Evolutionary conservation across 83 land plant genomes (phyloP).

Genomic region (Isoetes engelmannii): DNA sequence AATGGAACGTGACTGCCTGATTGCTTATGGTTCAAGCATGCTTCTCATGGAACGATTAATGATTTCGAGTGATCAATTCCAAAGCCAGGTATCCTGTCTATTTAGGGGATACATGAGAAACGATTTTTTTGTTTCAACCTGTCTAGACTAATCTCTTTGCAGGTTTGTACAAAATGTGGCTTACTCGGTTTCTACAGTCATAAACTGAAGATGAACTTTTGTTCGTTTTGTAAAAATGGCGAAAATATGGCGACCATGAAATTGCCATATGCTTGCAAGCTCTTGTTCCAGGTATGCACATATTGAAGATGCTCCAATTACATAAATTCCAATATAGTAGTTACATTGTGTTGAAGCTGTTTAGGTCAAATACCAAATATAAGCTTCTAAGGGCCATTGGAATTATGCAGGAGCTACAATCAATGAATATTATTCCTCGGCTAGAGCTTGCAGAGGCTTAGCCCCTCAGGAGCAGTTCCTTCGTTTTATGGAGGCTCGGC

Average conservation of each 20-base stretch:
- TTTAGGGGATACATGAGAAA: neutral
- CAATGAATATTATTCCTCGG: conserved; percentile 81
- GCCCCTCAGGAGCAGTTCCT: neutral
- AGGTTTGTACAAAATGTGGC: conserved; percentile 96
- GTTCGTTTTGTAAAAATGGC: conserved; percentile 81
- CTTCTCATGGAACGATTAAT: conserved; percentile 85
- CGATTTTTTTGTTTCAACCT: neutral
- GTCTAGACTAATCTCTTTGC: conserved; percentile 2
- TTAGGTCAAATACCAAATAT: neutral
- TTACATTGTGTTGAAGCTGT: too few species aligned
- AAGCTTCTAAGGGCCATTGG: too few species aligned
- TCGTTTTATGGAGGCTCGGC: too few species aligned
- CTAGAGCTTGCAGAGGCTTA: conserved; percentile 55
- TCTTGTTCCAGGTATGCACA: conserved; percentile 96
- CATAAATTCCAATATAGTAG: too few species aligned
- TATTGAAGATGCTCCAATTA: too few species aligned
- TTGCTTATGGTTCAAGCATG: conserved; percentile 99
- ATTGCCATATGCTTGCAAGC: conserved; percentile 98
- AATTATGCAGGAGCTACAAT: conserved; percentile 64
- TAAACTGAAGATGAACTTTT: conserved; percentile 66
- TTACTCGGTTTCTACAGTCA: conserved; percentile 79
- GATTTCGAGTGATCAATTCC: conserved; percentile 97
- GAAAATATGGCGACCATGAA: conserved; percentile 81
- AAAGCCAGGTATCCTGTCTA: conserved; percentile 61
- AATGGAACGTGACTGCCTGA: conserved; percentile 99